Conservation (phyloP, 2,329 filamentous ascomycete species). For the Elsinoe arachidis region DNA sequence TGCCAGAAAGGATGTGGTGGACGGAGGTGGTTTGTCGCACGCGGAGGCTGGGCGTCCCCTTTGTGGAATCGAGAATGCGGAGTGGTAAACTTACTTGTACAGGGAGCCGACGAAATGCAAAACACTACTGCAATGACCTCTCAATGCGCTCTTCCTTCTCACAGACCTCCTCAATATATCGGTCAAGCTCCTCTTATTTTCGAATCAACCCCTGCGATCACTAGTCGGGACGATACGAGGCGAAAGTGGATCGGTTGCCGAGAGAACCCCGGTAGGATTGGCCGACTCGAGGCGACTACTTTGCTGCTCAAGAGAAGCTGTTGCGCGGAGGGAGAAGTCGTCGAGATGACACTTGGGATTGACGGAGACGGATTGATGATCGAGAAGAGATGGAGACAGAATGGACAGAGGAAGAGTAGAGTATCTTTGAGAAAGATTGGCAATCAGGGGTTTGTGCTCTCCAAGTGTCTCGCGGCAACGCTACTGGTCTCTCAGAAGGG, state of each 20-base stretch:
- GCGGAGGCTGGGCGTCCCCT: neutral
- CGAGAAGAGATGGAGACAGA: slow-evolving; percentile 12
- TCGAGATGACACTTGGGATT: neutral
- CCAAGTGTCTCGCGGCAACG: slow-evolving; percentile 14
- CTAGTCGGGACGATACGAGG: neutral
- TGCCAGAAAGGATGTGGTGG: neutral
- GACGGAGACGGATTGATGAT: slow-evolving; percentile 8
- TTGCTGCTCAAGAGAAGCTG: neutral
- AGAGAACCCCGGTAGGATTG: slow-evolving; percentile 2
- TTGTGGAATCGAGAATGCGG: neutral
- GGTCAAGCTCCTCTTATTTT: neutral
- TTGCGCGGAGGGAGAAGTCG: neutral
- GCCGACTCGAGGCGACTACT: neutral
- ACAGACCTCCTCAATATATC: neutral
- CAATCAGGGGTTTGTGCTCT: slow-evolving; percentile 14
- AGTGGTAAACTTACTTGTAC: neutral
- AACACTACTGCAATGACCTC: neutral
- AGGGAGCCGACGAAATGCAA: neutral
- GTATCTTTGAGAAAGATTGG: slow-evolving; percentile 13
- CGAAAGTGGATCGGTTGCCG: slow-evolving; percentile 2
- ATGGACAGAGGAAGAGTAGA: slow-evolving; percentile 7
- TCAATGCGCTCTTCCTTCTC: neutral
- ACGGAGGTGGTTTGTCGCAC: neutral
- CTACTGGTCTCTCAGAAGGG: slow-evolving; percentile 8
- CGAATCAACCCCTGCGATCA: neutral